phyloP scores from a whole-genome alignment of 2,329 filamentous ascomycete genomes.

The Coleophoma eucalyptorum region DNA sequence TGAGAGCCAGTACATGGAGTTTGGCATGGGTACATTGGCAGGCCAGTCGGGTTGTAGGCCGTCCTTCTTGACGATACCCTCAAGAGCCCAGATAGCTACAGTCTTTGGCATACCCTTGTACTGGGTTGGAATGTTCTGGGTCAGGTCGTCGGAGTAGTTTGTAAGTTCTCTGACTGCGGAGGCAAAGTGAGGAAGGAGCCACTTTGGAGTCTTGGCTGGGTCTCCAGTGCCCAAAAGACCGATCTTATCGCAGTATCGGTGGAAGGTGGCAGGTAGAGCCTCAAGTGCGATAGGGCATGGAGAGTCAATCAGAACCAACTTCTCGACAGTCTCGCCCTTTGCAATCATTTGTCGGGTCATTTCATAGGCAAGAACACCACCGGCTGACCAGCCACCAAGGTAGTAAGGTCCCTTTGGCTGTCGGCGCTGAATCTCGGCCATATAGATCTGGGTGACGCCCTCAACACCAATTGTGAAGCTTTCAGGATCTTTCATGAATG shows the following conservation, averaged over 20 bases:
- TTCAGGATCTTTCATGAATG: slow-evolving; percentile 65
- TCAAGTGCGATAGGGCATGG: slow-evolving; percentile 65
- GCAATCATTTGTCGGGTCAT: slow-evolving; percentile 55
- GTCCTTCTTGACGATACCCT: slow-evolving; percentile 66
- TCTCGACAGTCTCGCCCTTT: slow-evolving; percentile 51
- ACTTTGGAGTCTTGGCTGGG: slow-evolving; percentile 50
- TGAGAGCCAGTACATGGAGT: slow-evolving; percentile 59
- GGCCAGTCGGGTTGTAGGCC: slow-evolving; percentile 61
- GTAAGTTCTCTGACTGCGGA: slow-evolving; percentile 47
- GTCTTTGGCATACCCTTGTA: slow-evolving; percentile 53
- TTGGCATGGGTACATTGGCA: slow-evolving; percentile 41
- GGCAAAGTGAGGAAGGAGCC: slow-evolving; percentile 70
- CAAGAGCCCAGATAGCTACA: slow-evolving; percentile 65
- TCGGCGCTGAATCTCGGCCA: slow-evolving; percentile 65
- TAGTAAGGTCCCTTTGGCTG: slow-evolving; percentile 66
- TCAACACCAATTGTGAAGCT: slow-evolving; percentile 63
- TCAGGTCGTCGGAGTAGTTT: slow-evolving; percentile 63
- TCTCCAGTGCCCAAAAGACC: slow-evolving; percentile 58
- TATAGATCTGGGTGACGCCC: slow-evolving; percentile 59
- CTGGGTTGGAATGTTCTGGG: slow-evolving; percentile 56
- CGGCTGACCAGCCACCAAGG: slow-evolving; percentile 70
- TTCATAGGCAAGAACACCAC: slow-evolving; percentile 68
- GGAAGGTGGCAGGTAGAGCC: slow-evolving; percentile 47
- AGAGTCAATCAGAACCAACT: slow-evolving; percentile 60
- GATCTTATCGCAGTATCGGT: slow-evolving; percentile 65